Conservation (phyloP, 2,329 filamentous ascomycete species). For the Colletotrichum neosansevieriae region DNA sequence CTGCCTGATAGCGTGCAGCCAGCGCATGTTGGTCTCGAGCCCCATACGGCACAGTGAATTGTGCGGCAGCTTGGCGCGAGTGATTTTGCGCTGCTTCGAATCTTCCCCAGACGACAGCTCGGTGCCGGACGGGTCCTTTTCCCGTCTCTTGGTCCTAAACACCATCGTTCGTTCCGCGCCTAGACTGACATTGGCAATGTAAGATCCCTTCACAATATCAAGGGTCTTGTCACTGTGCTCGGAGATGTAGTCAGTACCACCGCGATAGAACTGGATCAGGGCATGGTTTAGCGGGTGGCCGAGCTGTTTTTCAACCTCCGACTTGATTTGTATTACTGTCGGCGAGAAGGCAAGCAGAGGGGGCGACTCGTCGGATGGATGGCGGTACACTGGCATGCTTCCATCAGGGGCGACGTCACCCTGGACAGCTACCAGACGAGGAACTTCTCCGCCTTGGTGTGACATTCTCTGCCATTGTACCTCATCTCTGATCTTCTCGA, state of each 20-base stretch:
- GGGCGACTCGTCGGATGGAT: slow-evolving; percentile 90
- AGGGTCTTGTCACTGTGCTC: slow-evolving; percentile 98
- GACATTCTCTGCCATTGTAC: slow-evolving; percentile 93
- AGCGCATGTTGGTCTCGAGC: slow-evolving; percentile 82
- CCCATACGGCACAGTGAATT: slow-evolving; percentile 91
- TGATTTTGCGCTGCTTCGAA: slow-evolving; percentile 63
- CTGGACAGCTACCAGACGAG: slow-evolving; percentile 90
- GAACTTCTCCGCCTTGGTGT: slow-evolving; percentile 91
- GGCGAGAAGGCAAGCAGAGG: slow-evolving; percentile 81
- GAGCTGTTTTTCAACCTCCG: slow-evolving; percentile 76
- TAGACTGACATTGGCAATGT: slow-evolving; percentile 93
- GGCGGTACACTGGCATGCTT: slow-evolving; percentile 89
- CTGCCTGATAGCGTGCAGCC: slow-evolving; percentile 91
- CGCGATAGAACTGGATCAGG: slow-evolving; percentile 93
- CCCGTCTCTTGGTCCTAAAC: slow-evolving; percentile 81
- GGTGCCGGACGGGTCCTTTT: slow-evolving; percentile 52
- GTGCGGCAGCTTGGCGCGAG: slow-evolving; percentile 82
- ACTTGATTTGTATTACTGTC: slow-evolving; percentile 76
- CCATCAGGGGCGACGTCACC: slow-evolving; percentile 77
- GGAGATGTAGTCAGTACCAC: slow-evolving; percentile 89
- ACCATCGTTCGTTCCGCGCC: slow-evolving; percentile 92
- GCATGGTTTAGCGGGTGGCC: slow-evolving; percentile 91
- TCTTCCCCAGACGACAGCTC: slow-evolving; percentile 37
- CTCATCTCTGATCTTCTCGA: slow-evolving; percentile 78
- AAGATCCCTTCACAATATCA: slow-evolving; percentile 84